These are phyloP conservation scores for Xylaria intraflava DNA, from an alignment of 495 filamentous ascomycete species.

Conservation along the genomic window DNA sequence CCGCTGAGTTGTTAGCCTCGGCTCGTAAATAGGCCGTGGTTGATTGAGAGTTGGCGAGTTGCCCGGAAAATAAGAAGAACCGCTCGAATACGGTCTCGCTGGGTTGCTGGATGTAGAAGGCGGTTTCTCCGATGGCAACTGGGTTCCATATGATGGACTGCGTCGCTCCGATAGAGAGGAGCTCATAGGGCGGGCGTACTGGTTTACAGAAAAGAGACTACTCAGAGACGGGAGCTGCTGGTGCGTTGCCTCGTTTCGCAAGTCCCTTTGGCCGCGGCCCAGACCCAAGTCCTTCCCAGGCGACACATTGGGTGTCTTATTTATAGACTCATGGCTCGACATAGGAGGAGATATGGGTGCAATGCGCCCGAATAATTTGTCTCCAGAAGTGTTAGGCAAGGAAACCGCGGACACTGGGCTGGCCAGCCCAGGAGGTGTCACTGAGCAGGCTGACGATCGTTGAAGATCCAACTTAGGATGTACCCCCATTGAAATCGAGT, in stretches of 20 bases:
- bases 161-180: conserved; percentile 41
- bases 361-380: conserved; percentile 28
- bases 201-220: conserved; percentile 45
- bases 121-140: conserved; percentile 40
- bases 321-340: conserved; percentile 44
- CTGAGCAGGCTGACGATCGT: conserved; percentile 35
- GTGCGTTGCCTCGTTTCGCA: conserved; percentile 23
- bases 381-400: conserved; percentile 32
- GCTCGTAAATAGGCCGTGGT: conserved; percentile 37
- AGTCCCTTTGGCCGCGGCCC: conserved; percentile 28
- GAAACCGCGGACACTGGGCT: conserved; percentile 38
- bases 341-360: conserved; percentile 40
- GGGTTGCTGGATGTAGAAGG: conserved; percentile 16
- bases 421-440: conserved; percentile 39
- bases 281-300: conserved; percentile 30
- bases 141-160: conserved; percentile 28
- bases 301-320: conserved; percentile 37
- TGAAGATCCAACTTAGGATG: conserved; percentile 38
- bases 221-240: conserved; percentile 49
- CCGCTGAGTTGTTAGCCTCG: conserved; percentile 30
- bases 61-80: conserved; percentile 44
- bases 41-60: conserved; percentile 25
- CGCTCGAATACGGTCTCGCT: conserved; percentile 31
- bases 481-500: conserved; percentile 45
- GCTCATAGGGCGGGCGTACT: conserved; percentile 32